Evolutionary conservation across 768 basidiomycete species (phyloP).

Genomic region (Kwoniella newhampshirensis): DNA sequence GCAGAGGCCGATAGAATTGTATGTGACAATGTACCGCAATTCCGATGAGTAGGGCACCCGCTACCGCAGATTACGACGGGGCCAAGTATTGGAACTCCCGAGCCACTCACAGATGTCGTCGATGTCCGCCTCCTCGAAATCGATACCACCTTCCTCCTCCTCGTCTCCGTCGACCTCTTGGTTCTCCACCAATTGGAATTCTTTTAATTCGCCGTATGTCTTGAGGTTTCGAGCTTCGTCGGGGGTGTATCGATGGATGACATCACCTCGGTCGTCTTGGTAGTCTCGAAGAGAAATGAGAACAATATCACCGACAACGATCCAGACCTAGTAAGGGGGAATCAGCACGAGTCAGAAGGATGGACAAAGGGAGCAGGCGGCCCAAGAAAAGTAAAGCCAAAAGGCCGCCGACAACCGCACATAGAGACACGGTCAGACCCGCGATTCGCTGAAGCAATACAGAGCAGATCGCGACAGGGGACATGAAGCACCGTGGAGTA

Average conservation of each 20-base stretch:
- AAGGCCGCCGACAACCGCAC: not conserved
- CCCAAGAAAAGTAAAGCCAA: too few relatives aligned
- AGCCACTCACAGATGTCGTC: conserved; percentile 53
- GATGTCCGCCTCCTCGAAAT: conserved; percentile 54
- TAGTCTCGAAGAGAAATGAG: conserved; percentile 77
- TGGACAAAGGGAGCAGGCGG: too few relatives aligned
- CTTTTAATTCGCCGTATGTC: conserved; percentile 96
- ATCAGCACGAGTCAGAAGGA: conserved; percentile 58
- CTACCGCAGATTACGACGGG: too few relatives aligned
- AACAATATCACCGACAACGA: conserved; percentile 23
- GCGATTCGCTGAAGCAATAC: too few relatives aligned
- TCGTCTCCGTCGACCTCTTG: conserved; percentile 37
- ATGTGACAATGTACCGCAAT: too few relatives aligned
- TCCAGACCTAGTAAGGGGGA: conserved; percentile 62
- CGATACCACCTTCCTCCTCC: conserved; percentile 50
- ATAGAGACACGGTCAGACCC: not conserved
- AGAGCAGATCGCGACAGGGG: too few relatives aligned
- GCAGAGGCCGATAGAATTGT: too few relatives aligned
- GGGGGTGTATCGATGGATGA: conserved; percentile 97
- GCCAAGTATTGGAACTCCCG: conserved; percentile 3
- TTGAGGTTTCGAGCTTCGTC: conserved; percentile 81
- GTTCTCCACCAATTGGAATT: conserved; percentile 95
- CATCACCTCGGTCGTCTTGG: conserved; percentile 99
- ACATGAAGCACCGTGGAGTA: too few relatives aligned
- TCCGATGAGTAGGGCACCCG: too few relatives aligned